Conservation (phyloP, 257 asterid genomes). For the Capsicum baccatum region DNA sequence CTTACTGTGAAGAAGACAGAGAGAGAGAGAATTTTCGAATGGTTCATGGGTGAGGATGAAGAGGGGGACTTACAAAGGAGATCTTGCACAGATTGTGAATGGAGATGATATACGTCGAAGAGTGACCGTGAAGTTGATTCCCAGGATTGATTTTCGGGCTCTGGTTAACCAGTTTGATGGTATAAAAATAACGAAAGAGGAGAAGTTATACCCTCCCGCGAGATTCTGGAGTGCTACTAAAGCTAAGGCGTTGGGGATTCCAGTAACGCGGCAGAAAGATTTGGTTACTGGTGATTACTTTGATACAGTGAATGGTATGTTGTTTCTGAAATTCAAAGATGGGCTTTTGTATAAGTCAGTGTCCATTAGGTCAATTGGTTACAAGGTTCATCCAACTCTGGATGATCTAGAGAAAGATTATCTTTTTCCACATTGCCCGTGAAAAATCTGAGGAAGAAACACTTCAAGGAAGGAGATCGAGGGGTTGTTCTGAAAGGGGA, state of each 20-base stretch:
- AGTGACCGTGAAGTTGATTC: constrained; percentile 68
- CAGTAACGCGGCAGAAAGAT: constrained; percentile 76
- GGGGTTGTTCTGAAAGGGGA: constrained; percentile 87
- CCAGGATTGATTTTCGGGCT: constrained; percentile 85
- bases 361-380: constrained; percentile 77
- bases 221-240: constrained; percentile 80
- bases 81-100: constrained; percentile 87
- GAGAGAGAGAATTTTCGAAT: constrained; percentile 73
- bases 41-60: constrained; percentile 94
- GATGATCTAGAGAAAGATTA: constrained; percentile 85
- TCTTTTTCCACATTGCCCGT: constrained; percentile 49
- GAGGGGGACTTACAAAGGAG: constrained; percentile 84
- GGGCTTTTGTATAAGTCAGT: constrained; percentile 80
- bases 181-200: constrained; percentile 72
- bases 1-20: constrained; percentile 84
- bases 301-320: constrained; percentile 79
- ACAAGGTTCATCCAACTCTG: constrained; percentile 72
- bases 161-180: constrained; percentile 71
- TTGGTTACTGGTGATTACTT: constrained; percentile 69
- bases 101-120: constrained; percentile 84
- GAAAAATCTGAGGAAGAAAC: constrained; percentile 71
- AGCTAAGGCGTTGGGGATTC: constrained; percentile 65
- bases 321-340: constrained; percentile 91
- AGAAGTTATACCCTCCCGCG: constrained; percentile 74
- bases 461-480: constrained; percentile 82